Conservation (phyloP, 441 rosid species). For the Geranium incanum region DNA sequence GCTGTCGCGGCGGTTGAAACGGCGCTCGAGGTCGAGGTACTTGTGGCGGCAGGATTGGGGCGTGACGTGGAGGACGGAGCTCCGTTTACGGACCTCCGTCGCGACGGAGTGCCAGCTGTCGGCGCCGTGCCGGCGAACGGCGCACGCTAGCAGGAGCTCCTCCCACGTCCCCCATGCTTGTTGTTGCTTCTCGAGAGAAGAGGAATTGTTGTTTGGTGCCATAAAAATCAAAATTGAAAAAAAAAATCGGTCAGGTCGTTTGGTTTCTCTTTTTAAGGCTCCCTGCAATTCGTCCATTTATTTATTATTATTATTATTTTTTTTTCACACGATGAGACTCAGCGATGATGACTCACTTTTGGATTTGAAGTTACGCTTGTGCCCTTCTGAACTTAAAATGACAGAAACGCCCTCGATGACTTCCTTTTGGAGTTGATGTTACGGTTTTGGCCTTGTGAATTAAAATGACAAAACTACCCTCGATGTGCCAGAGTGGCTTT, state of each 20-base stretch:
- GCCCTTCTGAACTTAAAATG: background rate
- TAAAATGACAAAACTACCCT: background rate
- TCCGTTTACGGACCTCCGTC: slow-evolving; percentile 34
- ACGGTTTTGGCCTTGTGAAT: background rate
- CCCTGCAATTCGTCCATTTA: slow-evolving; percentile 2
- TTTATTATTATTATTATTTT: background rate
- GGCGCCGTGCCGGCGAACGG: slow-evolving; percentile 37
- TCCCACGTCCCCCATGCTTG: slow-evolving; percentile 25
- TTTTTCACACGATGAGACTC: background rate
- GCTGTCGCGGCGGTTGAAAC: slow-evolving; percentile 23
- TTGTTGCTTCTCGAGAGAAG: slow-evolving; percentile 11
- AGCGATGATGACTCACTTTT: background rate
- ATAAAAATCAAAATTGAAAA: slow-evolving; percentile 7
- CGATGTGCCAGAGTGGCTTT: background rate
- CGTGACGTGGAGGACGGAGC: slow-evolving; percentile 27
- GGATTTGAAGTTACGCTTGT: background rate
- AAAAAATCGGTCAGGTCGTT: background rate
- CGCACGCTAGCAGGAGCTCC: slow-evolving; percentile 45
- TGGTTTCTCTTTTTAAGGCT: background rate
- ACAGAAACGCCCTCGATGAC: background rate
- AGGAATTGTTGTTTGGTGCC: slow-evolving; percentile 9
- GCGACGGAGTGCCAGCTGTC: slow-evolving; percentile 42
- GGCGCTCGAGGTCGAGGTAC: slow-evolving; percentile 33
- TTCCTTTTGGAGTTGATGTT: background rate
- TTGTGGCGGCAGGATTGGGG: slow-evolving; percentile 30